Percentiles rank a stretch among this genome's conserved stretches.
phyloP scores from a whole-genome alignment of 2,329 filamentous ascomycete genomes.

The Pseudodiploospora longispora region DNA sequence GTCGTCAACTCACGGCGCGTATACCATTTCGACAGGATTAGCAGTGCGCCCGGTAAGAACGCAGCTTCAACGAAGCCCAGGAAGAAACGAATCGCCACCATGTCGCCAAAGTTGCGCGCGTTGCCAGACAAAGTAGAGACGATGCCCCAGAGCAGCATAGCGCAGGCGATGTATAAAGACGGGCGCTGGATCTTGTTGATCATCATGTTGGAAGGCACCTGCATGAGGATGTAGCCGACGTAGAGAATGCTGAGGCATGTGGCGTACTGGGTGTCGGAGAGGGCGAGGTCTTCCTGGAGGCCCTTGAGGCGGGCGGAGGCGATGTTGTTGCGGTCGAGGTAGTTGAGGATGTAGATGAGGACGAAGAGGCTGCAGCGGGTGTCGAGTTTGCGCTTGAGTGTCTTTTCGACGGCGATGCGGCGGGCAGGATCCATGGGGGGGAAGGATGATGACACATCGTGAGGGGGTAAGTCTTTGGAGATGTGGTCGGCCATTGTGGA shows the following conservation, averaged over 20 bases:
- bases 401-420: slow-evolving; percentile 51
- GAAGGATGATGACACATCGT: background rate
- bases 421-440: slow-evolving; percentile 34
- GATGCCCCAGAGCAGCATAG: slow-evolving; percentile 53
- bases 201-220: slow-evolving; percentile 50
- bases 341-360: slow-evolving; percentile 69
- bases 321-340: slow-evolving; percentile 61
- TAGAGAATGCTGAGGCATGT: slow-evolving; percentile 58
- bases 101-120: slow-evolving; percentile 42
- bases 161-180: slow-evolving; percentile 40
- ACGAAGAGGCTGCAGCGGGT: slow-evolving; percentile 59
- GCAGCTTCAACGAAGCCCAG: slow-evolving; percentile 56
- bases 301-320: slow-evolving; percentile 58
- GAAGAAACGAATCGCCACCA: slow-evolving; percentile 50
- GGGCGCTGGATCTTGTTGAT: slow-evolving; percentile 46
- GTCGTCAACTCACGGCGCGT: slow-evolving; percentile 49
- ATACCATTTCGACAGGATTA: slow-evolving; percentile 61
- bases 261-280: slow-evolving; percentile 52
- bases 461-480: slow-evolving; percentile 4
- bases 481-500: slow-evolving; percentile 13
- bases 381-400: slow-evolving; percentile 64
- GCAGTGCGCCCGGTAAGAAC: slow-evolving; percentile 54
- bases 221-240: slow-evolving; percentile 58
- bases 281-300: slow-evolving; percentile 50
- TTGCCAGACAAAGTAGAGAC: slow-evolving; percentile 50